Evolutionary conservation across 2,329 filamentous ascomycete genomes (phyloP).

Genomic region (Neonectria coccinea): DNA sequence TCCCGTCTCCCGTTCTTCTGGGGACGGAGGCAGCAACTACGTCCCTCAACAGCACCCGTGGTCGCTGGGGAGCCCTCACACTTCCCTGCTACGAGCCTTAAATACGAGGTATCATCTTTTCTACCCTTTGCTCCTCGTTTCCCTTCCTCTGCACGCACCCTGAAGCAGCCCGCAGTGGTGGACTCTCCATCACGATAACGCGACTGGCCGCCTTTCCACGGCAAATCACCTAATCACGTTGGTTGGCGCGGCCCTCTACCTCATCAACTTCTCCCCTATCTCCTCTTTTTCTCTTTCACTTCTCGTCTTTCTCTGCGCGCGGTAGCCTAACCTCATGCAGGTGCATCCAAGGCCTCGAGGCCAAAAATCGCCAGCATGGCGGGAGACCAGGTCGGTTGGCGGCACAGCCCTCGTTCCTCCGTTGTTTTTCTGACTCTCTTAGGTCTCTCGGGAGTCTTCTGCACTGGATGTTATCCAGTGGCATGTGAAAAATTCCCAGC

Average conservation of each 20-base stretch:
- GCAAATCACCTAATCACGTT: neutral
- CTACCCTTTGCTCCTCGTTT: neutral
- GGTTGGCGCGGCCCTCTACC: neutral
- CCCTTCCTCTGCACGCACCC: neutral
- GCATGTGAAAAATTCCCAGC: constrained; percentile 21
- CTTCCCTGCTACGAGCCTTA: neutral
- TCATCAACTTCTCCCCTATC: neutral
- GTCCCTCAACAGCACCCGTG: neutral
- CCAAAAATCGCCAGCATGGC: neutral
- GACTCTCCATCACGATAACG: neutral
- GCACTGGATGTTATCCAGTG: constrained; percentile 3
- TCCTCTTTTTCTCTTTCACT: neutral
- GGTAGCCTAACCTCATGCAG: neutral
- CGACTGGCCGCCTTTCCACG: neutral
- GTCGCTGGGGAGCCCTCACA: neutral
- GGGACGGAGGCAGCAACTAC: neutral
- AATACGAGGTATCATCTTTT: neutral
- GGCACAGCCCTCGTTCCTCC: neutral
- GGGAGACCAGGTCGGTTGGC: neutral
- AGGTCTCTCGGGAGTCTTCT: neutral
- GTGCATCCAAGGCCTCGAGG: too few species aligned
- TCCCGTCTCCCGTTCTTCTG: neutral
- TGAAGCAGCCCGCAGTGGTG: neutral
- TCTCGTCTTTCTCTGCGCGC: neutral
- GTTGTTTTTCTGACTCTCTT: neutral